Evolutionary conservation across 129 eudicot species (phyloP).

Genomic region (Smallanthus sonchifolius): DNA sequence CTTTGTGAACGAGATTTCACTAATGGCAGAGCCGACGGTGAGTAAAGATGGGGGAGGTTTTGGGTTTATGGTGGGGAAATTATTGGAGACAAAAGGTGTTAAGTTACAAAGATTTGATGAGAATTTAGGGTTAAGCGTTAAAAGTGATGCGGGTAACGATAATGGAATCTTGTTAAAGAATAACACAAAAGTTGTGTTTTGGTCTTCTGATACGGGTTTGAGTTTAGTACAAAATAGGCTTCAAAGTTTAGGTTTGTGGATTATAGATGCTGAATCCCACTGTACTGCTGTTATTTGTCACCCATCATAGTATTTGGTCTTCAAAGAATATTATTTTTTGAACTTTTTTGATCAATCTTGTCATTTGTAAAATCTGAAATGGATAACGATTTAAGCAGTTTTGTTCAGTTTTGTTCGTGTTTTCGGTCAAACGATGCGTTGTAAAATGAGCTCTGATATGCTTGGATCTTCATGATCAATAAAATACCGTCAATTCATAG

Average conservation of each 20-base stretch:
- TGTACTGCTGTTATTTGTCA: conserved; percentile 76
- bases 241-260: conserved; percentile 55
- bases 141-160: conserved; percentile 15
- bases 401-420: conserved; percentile 5
- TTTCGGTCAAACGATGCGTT: background rate
- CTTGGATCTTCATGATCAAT: background rate
- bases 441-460: background rate
- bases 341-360: background rate
- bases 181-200: conserved; percentile 40
- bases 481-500: no score
- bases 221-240: conserved; percentile 45
- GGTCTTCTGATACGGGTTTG: conserved; percentile 45
- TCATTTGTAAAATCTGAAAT: conserved; percentile 4
- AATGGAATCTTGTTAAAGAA: conserved; percentile 23
- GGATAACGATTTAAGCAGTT: conserved; percentile 7
- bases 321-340: background rate
- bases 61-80: conserved; percentile 30
- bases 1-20: conserved; percentile 36
- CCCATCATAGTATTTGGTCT: conserved; percentile 35
- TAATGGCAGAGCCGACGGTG: conserved; percentile 6
- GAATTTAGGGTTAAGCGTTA: conserved; percentile 23
- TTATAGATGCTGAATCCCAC: conserved; percentile 53
- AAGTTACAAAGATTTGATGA: conserved; percentile 34
- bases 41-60: conserved; percentile 26
- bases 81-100: conserved; percentile 38